Base-by-base conservation (phyloP, 2,329 filamentous ascomycete species). In the Chaetomium strumarium region DNA sequence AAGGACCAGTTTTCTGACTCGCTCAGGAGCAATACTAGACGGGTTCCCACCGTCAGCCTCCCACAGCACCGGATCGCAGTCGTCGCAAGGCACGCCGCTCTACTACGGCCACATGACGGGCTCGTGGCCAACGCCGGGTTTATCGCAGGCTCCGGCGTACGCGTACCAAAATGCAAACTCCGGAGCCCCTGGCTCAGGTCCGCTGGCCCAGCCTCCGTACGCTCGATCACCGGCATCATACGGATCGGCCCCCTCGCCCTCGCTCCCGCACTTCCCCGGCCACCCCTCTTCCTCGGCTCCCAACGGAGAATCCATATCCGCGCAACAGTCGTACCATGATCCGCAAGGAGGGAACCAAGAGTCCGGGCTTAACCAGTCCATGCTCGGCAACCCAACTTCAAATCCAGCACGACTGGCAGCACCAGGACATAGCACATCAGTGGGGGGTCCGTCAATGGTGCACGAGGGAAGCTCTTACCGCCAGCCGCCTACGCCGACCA, bases 271-370 rank as follows among this genome's bases (percentile, higher is more conserved):
- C 58, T 70, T 76, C 58, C 70, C 74, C 58, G 75, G 80, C 60
- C 75, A 72, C 60, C 72, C 78, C 39, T 76, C 78, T 60, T 82
- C 83, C 46, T 84, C 86, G 13, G 67, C 72, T 10, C 76, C 79
- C 8, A 73, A 89, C 64, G 77, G 76, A 45, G 60, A 60, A 13
- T 46, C 31, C 38, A 73, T 91, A 50, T 79, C 86, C 55, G 75
- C 80, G 50, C 81, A 85, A 55, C 78, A 84, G 7, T 89, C 85
- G 68, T 84, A 87, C 58, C 74, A 81, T 56, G 81, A 83, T 59
- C 76, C 85, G 55, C 79, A 83, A 41, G 75, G 38, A 11, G 19
- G 46, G 2, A 31, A 49, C 30, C 53, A 51, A 19, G 45, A 53
- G 17, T 46, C 52, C 4, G 55, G 51, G 12, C 57, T 59, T 34